phyloP scores from a whole-genome alignment of 495 filamentous ascomycete species.

The Mycothermus thermophilus region DNA sequence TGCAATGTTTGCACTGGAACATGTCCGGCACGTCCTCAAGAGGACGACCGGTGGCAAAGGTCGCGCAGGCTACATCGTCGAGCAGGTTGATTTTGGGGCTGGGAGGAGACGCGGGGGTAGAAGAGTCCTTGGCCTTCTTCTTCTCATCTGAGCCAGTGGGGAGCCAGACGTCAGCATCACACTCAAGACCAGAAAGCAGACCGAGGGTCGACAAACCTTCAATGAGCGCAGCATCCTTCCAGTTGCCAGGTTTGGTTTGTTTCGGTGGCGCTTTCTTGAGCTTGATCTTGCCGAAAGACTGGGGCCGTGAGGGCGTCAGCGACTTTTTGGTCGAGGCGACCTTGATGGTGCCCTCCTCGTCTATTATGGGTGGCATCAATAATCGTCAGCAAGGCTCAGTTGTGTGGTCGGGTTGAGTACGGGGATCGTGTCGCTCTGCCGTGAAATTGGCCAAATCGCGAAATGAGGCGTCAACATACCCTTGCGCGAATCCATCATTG shows the following conservation, averaged over 20 bases:
- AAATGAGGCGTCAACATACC: too few relatives aligned
- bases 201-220: slow-evolving; percentile 35
- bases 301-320: slow-evolving; percentile 4
- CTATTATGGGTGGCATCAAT: slow-evolving; percentile 9
- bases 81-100: slow-evolving; percentile 56
- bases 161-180: slow-evolving; percentile 14
- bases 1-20: slow-evolving; percentile 71
- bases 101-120: slow-evolving; percentile 30
- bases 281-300: slow-evolving; percentile 43
- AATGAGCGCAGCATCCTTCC: slow-evolving; percentile 36
- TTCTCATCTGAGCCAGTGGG: slow-evolving; percentile 22
- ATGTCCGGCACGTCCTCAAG: slow-evolving; percentile 53
- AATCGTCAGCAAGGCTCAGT: too few relatives aligned
- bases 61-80: slow-evolving; percentile 51
- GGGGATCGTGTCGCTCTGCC: too few relatives aligned
- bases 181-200: slow-evolving; percentile 10
- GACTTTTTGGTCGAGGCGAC: slow-evolving; percentile 47
- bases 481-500: slow-evolving; percentile 22
- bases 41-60: slow-evolving; percentile 61
- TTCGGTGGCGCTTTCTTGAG: slow-evolving; percentile 52
- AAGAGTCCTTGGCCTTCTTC: slow-evolving; percentile 29
- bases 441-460: too few relatives aligned
- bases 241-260: slow-evolving; percentile 41
- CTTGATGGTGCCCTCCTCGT: slow-evolving; percentile 43
- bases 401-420: too few relatives aligned